phyloP scores from a whole-genome alignment of 1,284 basidiomycete genomes.

The Rhodotorula sp. region DNA sequence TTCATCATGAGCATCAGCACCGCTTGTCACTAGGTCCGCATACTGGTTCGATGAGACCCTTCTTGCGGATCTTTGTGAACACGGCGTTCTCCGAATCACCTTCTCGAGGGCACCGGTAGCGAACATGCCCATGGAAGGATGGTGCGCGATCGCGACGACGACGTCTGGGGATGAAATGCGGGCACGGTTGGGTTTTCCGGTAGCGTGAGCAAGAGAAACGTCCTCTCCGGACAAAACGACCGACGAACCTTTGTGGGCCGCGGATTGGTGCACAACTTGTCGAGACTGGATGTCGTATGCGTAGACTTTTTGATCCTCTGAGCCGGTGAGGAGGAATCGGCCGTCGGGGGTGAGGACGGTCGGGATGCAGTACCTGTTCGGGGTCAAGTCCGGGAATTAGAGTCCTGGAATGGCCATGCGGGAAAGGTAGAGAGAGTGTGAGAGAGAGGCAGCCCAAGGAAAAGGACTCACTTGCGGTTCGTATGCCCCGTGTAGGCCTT shows the following conservation, averaged over 20 bases:
- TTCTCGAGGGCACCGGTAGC: slow-evolving; percentile 36
- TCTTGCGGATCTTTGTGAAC: neutral
- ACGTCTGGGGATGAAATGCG: slow-evolving; percentile 56
- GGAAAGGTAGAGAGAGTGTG: too few species aligned
- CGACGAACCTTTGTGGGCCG: slow-evolving; percentile 70
- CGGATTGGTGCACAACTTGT: slow-evolving; percentile 67
- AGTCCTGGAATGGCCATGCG: neutral
- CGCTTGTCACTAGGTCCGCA: too few species aligned
- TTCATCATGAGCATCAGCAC: neutral
- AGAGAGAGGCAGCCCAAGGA: slow-evolving; percentile 49
- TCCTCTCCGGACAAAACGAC: neutral
- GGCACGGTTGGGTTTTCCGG: rapidly evolving
- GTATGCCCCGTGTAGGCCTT: slow-evolving; percentile 85
- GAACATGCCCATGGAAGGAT: slow-evolving; percentile 25
- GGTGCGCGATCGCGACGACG: slow-evolving; percentile 63
- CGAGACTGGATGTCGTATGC: slow-evolving; percentile 89
- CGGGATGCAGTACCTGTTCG: slow-evolving; percentile 37
- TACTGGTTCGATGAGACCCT: neutral
- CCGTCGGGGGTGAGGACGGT: slow-evolving; percentile 27
- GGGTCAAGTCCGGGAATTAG: neutral
- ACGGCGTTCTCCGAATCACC: slow-evolving; percentile 6
- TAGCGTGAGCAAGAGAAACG: neutral
- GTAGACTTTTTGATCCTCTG: slow-evolving; percentile 82
- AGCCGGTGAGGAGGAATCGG: slow-evolving; percentile 73
- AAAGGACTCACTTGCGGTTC: slow-evolving; percentile 70